Conservation (phyloP, 768 basidiomycete species). For the Mrakia gelida region DNA sequence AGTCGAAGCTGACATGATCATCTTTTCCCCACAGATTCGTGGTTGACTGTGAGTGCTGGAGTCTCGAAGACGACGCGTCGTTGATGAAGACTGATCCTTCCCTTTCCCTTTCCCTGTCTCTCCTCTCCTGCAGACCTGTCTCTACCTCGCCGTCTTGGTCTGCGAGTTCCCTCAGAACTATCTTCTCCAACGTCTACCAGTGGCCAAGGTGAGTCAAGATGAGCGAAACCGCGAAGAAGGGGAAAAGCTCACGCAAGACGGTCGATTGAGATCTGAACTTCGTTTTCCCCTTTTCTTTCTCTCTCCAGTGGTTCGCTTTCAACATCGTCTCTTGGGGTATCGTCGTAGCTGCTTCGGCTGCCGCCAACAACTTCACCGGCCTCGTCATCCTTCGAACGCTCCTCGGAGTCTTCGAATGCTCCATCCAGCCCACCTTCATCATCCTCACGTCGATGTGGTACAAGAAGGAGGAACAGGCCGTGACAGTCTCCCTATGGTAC, state of each 20-base stretch:
- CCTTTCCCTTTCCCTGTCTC: no score
- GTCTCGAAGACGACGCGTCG: no score
- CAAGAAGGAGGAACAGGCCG: constrained; percentile 24
- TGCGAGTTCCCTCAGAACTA: constrained; percentile 55
- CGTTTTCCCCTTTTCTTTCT: background rate
- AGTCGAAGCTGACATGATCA: no score
- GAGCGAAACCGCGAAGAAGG: no score
- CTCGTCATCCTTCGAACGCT: constrained; percentile 40
- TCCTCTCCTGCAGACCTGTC: background rate
- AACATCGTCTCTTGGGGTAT: constrained; percentile 45
- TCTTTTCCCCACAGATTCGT: background rate
- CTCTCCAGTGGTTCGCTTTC: constrained; percentile 38
- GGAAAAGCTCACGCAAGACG: no score
- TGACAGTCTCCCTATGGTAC: constrained; percentile 1
- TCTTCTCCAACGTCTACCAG: constrained; percentile 49
- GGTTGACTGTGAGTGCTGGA: background rate
- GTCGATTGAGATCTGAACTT: background rate
- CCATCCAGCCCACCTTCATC: constrained; percentile 17
- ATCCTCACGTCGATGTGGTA: constrained; percentile 27
- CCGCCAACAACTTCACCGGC: constrained; percentile 48
- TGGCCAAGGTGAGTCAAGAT: constrained; percentile 35
- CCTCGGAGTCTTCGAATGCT: constrained; percentile 25
- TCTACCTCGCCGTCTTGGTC: constrained; percentile 37
- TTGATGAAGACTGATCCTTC: no score
- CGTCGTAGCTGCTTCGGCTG: constrained; percentile 46